Evolutionary conservation across 345 rosid genomes (phyloP).

Genomic region (Populus ilicifolia): DNA sequence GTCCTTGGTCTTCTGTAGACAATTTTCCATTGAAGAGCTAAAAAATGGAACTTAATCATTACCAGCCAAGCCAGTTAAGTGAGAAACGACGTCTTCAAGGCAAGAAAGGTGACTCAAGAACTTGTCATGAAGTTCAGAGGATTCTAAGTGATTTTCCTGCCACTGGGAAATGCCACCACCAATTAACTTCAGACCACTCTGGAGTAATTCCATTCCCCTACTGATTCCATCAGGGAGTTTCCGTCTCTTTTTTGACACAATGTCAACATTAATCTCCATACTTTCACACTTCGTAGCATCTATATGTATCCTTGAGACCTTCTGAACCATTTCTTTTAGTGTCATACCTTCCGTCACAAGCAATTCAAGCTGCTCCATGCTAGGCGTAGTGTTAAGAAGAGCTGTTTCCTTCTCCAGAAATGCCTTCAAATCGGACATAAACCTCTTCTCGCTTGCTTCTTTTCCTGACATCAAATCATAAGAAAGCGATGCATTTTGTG

Average conservation of each 20-base stretch:
- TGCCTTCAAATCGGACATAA: slow-evolving; percentile 73
- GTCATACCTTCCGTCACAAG: slow-evolving; percentile 55
- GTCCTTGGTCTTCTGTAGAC: not conserved
- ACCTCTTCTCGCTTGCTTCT: slow-evolving; percentile 56
- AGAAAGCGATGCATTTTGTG: slow-evolving; percentile 74
- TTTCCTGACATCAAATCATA: slow-evolving; percentile 55
- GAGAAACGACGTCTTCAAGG: slow-evolving; percentile 62
- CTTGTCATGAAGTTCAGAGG: slow-evolving; percentile 50
- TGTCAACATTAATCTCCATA: slow-evolving; percentile 33
- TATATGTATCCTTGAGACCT: slow-evolving; percentile 16
- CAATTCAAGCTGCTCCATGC: slow-evolving; percentile 45
- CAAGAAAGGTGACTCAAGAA: slow-evolving; percentile 53
- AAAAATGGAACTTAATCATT: slow-evolving; percentile 13
- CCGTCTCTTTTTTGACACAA: slow-evolving; percentile 60
- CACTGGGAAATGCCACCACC: slow-evolving; percentile 58
- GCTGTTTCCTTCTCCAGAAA: slow-evolving; percentile 80
- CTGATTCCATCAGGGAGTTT: slow-evolving; percentile 72
- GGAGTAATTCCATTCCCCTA: slow-evolving; percentile 68
- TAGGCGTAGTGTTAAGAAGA: slow-evolving; percentile 32
- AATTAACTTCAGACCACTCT: slow-evolving; percentile 65
- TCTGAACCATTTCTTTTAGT: slow-evolving; percentile 44
- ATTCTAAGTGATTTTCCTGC: slow-evolving; percentile 40
- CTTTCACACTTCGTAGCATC: slow-evolving; percentile 20
- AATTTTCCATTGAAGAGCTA: not conserved
- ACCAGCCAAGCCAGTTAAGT: slow-evolving; percentile 45